Evolutionary conservation across 768 basidiomycete species (phyloP).

Genomic region (Suillus fuscotomentosus): DNA sequence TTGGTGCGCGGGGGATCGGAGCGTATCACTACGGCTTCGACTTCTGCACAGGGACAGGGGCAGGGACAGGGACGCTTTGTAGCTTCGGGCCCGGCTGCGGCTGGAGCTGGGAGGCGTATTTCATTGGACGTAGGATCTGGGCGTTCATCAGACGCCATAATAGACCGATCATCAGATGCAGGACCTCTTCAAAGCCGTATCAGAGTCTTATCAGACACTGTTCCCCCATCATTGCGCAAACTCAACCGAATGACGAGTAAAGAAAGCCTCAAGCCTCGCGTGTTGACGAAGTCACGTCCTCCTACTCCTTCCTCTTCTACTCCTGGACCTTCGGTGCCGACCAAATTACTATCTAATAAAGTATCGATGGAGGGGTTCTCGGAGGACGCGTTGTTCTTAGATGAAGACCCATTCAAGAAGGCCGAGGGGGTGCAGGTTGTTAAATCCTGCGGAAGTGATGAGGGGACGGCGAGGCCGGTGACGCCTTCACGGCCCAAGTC

Average conservation of each 20-base stretch:
- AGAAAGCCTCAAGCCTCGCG: slow-evolving; percentile 17
- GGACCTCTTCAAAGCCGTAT: neutral
- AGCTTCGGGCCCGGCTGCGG: neutral
- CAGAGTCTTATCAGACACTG: neutral
- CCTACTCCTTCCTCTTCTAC: slow-evolving; percentile 24
- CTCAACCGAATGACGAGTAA: slow-evolving; percentile 18
- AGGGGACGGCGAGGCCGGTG: slow-evolving; percentile 6
- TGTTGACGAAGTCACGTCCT: slow-evolving; percentile 28
- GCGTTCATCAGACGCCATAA: neutral
- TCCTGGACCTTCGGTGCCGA: slow-evolving; percentile 8
- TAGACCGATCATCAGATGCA: neutral
- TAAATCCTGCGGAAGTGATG: slow-evolving; percentile 10
- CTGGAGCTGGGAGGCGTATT: slow-evolving; percentile 7
- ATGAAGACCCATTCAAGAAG: slow-evolving; percentile 50
- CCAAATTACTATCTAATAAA: slow-evolving; percentile 8
- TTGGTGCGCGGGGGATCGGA: neutral
- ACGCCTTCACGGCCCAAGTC: neutral
- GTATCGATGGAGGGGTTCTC: neutral
- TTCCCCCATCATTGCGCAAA: slow-evolving; percentile 8
- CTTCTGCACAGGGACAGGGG: neutral
- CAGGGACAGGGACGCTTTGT: neutral
- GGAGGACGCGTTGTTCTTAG: slow-evolving; percentile 27
- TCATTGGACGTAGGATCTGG: neutral
- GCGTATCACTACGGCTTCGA: neutral
- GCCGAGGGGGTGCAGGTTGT: slow-evolving; percentile 51